Evolutionary conservation across 2,329 filamentous ascomycete species (phyloP), one percentile per base, ranked within the genome.

Genomic region (Exophiala spinifera): DNA sequence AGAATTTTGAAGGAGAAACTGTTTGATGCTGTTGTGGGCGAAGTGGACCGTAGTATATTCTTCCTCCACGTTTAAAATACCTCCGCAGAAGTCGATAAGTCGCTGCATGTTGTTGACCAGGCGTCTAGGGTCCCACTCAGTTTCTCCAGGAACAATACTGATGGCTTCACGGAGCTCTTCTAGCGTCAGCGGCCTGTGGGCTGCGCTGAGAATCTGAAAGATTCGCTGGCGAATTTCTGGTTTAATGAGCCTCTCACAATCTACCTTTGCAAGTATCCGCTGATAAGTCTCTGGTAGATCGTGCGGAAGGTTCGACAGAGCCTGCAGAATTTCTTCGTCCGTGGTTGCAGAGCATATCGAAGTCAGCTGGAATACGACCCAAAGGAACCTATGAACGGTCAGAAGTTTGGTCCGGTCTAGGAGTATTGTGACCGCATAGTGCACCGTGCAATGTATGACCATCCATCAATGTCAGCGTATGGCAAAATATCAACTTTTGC

Each of bases 41-140:
- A 55, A 59, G 20, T 43, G 56, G 6, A 59, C 49, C 2, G 55
- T 43, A 3, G n/a, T 37, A n/a, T 55, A 34, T 31, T 62, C 62
- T 49, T 64, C 62, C 14, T 63, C 62, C 3, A 59, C 37, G 39
- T 52, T 47, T 20, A 51, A 36, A 4, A 63, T 37, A 8, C 61
- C 58, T 6, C 51, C 56, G 34, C 61, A 64, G 14, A 19, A 33
- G 40, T 19, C 20, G 13, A 62, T 31, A 8, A 19, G 25, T 21
- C 23, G 47, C 7, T 53, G 33, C 40, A 64, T 62, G 39, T 63
- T 51, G 25, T 63, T 61, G n/a, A 62, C 51, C 8, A 51, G 33
- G n/a, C 28, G 43, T 31, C 40, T 34, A n/a, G 39, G 33, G 20
- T 51, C 23, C 49, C 56, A 49, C 15, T 21, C n/a, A 11, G 53